These are phyloP conservation scores for Ophiostoma fasciatum DNA, from an alignment of 2,329 filamentous ascomycete species.

Conservation along the genomic window DNA sequence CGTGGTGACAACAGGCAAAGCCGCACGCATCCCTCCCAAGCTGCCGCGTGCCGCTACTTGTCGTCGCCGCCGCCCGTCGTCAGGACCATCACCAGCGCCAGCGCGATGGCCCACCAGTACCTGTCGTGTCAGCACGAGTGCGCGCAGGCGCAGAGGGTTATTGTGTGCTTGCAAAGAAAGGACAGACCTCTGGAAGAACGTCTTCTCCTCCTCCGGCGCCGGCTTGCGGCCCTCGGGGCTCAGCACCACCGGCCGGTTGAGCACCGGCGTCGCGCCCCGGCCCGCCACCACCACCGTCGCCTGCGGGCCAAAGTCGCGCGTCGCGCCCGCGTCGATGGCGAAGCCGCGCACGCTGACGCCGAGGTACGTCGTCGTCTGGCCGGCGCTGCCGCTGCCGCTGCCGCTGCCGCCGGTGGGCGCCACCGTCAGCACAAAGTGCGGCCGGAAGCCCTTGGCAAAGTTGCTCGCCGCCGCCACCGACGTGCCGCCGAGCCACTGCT, in stretches of 20 bases:
- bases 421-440: conserved; percentile 38
- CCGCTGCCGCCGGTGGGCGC: conserved; percentile 18
- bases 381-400: background rate
- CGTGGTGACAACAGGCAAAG: no score
- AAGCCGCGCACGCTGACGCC: conserved; percentile 41
- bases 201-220: conserved; percentile 40
- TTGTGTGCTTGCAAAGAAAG: no score
- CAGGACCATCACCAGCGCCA: conserved; percentile 37
- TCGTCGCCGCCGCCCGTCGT: conserved; percentile 36
- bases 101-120: conserved; percentile 52
- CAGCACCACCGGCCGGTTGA: conserved; percentile 51
- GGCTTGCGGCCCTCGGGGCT: conserved; percentile 44
- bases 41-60: no score
- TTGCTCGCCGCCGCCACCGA: conserved; percentile 40
- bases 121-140: conserved; percentile 19
- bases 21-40: no score
- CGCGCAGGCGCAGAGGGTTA: no score
- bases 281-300: conserved; percentile 33
- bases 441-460: conserved; percentile 46
- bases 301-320: conserved; percentile 49
- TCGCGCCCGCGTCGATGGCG: conserved; percentile 46
- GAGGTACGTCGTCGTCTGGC: conserved; percentile 19
- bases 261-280: conserved; percentile 38
- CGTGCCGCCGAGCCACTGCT: conserved; percentile 37
- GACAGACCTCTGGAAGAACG: conserved; percentile 45